These are phyloP conservation scores for Aureobasidium sp. DNA, from an alignment of 2,329 filamentous ascomycete genomes.

Conservation along the genomic window DNA sequence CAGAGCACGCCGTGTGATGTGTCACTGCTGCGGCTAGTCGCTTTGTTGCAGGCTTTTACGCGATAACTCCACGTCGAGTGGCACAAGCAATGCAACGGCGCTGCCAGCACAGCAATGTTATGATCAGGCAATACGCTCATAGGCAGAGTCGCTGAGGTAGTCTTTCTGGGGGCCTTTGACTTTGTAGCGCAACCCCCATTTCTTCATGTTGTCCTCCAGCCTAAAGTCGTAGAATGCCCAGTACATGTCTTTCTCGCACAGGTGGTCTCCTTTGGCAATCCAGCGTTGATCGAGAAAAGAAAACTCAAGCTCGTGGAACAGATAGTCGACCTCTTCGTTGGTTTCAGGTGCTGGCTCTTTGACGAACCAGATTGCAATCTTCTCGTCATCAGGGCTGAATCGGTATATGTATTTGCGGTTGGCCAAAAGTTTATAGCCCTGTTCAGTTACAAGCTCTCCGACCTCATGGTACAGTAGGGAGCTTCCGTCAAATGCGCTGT, in stretches of 20 bases:
- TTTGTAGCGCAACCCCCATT: constrained; percentile 32
- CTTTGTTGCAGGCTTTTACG: constrained; percentile 2
- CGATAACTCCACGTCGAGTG: neutral
- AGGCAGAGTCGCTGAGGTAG: constrained; percentile 33
- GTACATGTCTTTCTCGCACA: constrained; percentile 67
- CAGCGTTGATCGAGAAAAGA: constrained; percentile 37
- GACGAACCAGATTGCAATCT: constrained; percentile 67
- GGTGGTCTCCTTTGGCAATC: constrained; percentile 59
- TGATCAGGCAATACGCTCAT: constrained; percentile 20
- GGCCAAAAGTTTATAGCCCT: constrained; percentile 47
- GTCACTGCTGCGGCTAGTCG: neutral
- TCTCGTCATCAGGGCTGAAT: constrained; percentile 56
- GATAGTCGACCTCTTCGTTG: constrained; percentile 53
- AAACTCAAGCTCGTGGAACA: constrained; percentile 71
- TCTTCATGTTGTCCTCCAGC: constrained; percentile 27
- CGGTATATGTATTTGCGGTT: constrained; percentile 67
- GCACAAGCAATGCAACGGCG: neutral
- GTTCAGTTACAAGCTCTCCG: constrained; percentile 31
- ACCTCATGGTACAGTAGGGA: constrained; percentile 31
- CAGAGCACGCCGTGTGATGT: constrained; percentile 13
- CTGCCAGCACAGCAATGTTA: neutral
- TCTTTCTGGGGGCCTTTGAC: constrained; percentile 34
- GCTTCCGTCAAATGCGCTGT: constrained; percentile 20
- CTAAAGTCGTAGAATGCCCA: constrained; percentile 62
- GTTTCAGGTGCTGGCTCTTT: constrained; percentile 51